These are phyloP conservation scores for Phytophthora brassicae DNA, from an alignment of 352 stramenopile species.

Conservation along the genomic window DNA sequence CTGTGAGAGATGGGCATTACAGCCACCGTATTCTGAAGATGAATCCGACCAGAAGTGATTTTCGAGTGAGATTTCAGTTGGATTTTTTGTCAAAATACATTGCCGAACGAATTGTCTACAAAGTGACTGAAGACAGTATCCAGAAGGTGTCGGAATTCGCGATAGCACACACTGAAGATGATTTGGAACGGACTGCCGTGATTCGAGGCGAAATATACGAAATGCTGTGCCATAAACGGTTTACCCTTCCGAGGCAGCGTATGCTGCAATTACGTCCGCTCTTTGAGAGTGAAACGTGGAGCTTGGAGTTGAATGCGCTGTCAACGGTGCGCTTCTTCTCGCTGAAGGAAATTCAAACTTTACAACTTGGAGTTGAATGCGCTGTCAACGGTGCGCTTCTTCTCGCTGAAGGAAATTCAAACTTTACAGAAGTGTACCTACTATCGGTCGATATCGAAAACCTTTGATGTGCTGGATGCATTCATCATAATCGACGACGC, in stretches of 20 bases:
- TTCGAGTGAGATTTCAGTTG: conserved; percentile 10
- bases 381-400: conserved; percentile 12
- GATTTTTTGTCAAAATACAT: conserved; percentile 18
- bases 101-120: conserved; percentile 6
- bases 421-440: conserved; percentile 1
- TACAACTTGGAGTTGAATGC: too few relatives aligned
- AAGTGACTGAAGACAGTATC: conserved; percentile 5
- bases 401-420: conserved; percentile 5
- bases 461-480: conserved; percentile 14
- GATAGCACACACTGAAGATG: conserved; percentile 8
- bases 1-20: conserved; percentile 12
- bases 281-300: conserved; percentile 2
- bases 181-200: conserved; percentile 10
- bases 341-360: conserved; percentile 6
- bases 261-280: conserved; percentile 4
- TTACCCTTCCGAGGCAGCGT: conserved; percentile 8
- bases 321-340: conserved; percentile 6
- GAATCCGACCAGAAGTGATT: background rate
- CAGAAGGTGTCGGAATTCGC: conserved; percentile 13
- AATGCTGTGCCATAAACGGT: conserved; percentile 19
- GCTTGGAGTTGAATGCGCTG: too few relatives aligned
- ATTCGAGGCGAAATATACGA: conserved; percentile 15
- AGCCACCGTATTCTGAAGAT: conserved; percentile 20
- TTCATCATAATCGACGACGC: conserved; percentile 6
- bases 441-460: conserved; percentile 12